Conservation (phyloP, 2,329 filamentous ascomycete genomes). For the Clarireedia sp. region DNA sequence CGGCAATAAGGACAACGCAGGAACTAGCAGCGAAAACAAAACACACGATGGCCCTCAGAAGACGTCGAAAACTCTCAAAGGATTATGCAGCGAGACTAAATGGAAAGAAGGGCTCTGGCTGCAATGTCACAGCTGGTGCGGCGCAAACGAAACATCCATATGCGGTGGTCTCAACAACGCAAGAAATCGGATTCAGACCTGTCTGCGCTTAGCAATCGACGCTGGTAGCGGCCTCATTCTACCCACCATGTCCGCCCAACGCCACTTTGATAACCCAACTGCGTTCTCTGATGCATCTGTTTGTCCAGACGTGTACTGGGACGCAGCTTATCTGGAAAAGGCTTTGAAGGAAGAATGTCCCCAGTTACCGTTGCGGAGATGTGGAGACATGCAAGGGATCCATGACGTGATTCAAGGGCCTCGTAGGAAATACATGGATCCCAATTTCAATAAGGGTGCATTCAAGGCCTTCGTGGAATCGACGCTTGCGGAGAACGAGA, state of each 20-base stretch:
- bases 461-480: conserved; percentile 3
- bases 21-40: not conserved
- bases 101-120: conserved; percentile 21
- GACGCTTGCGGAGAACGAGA: not conserved
- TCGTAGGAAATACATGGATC: conserved; percentile 2
- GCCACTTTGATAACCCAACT: conserved; percentile 7
- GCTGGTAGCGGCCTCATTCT: conserved; percentile 19
- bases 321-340: conserved; percentile 10
- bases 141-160: conserved; percentile 12
- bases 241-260: conserved; percentile 12
- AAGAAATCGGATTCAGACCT: conserved; percentile 20
- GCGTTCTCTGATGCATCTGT: conserved; percentile 2
- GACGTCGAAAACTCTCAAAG: not conserved
- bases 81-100: conserved; percentile 12
- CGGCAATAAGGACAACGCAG: not conserved
- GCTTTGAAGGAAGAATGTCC: conserved; percentile 13
- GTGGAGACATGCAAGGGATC: conserved; percentile 17
- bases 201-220: conserved; percentile 21
- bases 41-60: not conserved
- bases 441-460: conserved; percentile 3
- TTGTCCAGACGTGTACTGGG: conserved; percentile 14
- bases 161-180: conserved; percentile 21
- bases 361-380: conserved; percentile 13
- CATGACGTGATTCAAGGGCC: conserved; percentile 1
- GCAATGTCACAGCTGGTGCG: conserved; percentile 19